Conservation (phyloP, 2,329 filamentous ascomycete genomes). For the Tolypocladium sp. region DNA sequence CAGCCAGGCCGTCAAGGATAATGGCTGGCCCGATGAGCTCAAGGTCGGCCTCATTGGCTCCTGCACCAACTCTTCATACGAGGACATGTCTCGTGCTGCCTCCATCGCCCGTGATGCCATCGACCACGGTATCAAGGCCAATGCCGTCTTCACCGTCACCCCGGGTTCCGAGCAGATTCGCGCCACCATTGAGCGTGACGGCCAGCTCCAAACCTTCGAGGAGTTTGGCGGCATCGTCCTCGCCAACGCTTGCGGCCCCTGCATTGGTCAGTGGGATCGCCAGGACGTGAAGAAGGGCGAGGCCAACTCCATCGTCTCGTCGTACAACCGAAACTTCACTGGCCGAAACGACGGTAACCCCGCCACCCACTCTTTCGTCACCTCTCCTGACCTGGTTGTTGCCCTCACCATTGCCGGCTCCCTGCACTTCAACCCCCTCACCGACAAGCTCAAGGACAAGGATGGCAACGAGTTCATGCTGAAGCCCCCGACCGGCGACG, state of each 20-base stretch:
- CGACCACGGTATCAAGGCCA: conserved; percentile 81
- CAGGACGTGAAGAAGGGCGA: conserved; percentile 82
- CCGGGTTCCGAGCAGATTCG: conserved; percentile 95
- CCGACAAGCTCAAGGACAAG: conserved; percentile 71
- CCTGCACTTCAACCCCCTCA: conserved; percentile 94
- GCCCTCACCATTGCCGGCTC: conserved; percentile 88
- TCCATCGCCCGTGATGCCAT: conserved; percentile 85
- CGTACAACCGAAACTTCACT: conserved; percentile 97
- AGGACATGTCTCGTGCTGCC: conserved; percentile 98
- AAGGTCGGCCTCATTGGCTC: conserved; percentile 92
- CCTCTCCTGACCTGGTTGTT: conserved; percentile 92
- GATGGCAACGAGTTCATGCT: conserved; percentile 80
- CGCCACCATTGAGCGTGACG: conserved; percentile 83
- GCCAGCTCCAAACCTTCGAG: conserved; percentile 77
- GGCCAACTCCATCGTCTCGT: conserved; percentile 88
- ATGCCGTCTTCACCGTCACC: conserved; percentile 88
- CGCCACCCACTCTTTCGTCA: conserved; percentile 96
- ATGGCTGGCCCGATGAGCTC: conserved; percentile 84
- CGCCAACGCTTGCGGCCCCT: conserved; percentile 90
- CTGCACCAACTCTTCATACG: conserved; percentile 97
- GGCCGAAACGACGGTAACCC: conserved; percentile 96
- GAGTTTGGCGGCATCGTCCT: conserved; percentile 81
- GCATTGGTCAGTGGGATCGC: conserved; percentile 91
- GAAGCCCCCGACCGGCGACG: conserved; percentile 60
- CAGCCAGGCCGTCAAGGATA: conserved; percentile 71